phyloP scores from a whole-genome alignment of 2,329 filamentous ascomycete species.

The Scedosporium dehoogii region DNA sequence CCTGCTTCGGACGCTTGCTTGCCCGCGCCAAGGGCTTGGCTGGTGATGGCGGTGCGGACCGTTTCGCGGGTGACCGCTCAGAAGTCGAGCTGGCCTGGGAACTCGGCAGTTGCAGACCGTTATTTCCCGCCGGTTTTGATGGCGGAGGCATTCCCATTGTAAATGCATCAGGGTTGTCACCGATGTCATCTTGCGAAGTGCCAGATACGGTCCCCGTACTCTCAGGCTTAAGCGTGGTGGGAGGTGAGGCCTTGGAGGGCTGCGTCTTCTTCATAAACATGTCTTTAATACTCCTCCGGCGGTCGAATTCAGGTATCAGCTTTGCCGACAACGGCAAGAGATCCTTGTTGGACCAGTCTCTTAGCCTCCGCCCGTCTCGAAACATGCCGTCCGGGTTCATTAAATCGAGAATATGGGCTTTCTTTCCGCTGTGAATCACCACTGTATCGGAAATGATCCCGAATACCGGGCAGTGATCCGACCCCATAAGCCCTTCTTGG shows the following conservation, averaged over 20 bases:
- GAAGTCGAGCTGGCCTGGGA: neutral
- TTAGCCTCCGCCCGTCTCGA: slow-evolving; percentile 50
- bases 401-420: slow-evolving; percentile 54
- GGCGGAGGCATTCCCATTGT: neutral
- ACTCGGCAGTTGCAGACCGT: neutral
- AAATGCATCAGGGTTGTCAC: neutral
- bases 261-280: slow-evolving; percentile 64
- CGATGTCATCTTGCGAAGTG: neutral
- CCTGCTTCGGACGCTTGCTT: slow-evolving; percentile 7
- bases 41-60: slow-evolving; percentile 10
- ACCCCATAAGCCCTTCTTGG: slow-evolving; percentile 87
- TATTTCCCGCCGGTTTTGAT: neutral
- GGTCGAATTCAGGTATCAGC: slow-evolving; percentile 79
- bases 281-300: slow-evolving; percentile 75
- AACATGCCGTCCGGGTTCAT: slow-evolving; percentile 73
- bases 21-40: slow-evolving; percentile 25
- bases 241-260: slow-evolving; percentile 17
- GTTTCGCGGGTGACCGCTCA: neutral
- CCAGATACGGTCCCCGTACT: neutral
- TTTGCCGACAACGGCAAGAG: slow-evolving; percentile 68
- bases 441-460: slow-evolving; percentile 60
- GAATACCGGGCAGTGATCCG: slow-evolving; percentile 93
- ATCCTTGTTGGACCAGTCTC: slow-evolving; percentile 58
- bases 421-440: slow-evolving; percentile 28
- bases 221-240: neutral